These are phyloP conservation scores for Cutaneotrichosporon arboriforme DNA, from an alignment of 1,284 basidiomycete species.

Conservation along the genomic window DNA sequence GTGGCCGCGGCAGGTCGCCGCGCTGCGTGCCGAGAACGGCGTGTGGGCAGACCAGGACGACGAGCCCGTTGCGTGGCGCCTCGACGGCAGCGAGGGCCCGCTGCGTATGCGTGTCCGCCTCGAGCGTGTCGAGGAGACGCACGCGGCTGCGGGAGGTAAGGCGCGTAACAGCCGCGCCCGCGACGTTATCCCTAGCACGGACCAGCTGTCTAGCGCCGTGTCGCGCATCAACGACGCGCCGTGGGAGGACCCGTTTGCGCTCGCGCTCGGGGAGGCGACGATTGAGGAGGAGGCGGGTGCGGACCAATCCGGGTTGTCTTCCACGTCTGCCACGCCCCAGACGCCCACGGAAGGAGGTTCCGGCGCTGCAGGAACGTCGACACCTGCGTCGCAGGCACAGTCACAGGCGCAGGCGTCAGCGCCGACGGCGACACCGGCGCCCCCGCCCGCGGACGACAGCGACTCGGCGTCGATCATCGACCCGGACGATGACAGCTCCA, in stretches of 20 bases:
- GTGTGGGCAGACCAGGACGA: constrained; percentile 63
- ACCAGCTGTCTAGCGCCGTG: constrained; percentile 58
- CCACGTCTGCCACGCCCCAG: not conserved
- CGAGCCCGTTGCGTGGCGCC: constrained; percentile 57
- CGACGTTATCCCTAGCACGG: constrained; percentile 57
- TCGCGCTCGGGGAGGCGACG: constrained; percentile 57
- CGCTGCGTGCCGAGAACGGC: constrained; percentile 58
- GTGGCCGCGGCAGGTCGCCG: constrained; percentile 42
- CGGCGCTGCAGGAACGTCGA: not conserved
- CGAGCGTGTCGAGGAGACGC: constrained; percentile 27
- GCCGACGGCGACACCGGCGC: no score
- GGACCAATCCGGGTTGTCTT: constrained; percentile 44
- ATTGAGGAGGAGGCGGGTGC: constrained; percentile 53
- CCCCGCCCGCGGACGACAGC: constrained; percentile 9
- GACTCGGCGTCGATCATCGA: constrained; percentile 31
- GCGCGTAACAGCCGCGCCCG: constrained; percentile 41
- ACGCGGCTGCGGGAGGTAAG: constrained; percentile 1
- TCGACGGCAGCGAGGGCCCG: constrained; percentile 85
- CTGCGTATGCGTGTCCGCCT: constrained; percentile 57
- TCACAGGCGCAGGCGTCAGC: no score
- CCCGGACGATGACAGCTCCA: constrained; percentile 60
- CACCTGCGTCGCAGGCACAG: not conserved
- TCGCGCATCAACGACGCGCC: constrained; percentile 64
- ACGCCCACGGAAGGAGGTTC: not conserved
- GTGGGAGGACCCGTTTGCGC: constrained; percentile 73